phyloP scores from a whole-genome alignment of 2,329 filamentous ascomycete genomes.

The Pleurostoma richardsiae region DNA sequence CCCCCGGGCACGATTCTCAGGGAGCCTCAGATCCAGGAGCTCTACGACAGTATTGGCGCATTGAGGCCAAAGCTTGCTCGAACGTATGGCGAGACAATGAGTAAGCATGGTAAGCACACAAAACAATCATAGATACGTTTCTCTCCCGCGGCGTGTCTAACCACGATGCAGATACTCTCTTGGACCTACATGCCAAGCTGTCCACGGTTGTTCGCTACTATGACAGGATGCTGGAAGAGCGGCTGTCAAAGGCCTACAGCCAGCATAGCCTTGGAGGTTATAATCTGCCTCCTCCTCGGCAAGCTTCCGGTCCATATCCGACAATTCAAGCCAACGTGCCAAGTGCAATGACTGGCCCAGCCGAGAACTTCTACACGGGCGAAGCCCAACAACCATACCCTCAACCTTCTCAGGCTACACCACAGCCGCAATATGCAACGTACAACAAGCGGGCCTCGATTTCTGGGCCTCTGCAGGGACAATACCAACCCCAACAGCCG shows the following conservation, averaged over 20 bases:
- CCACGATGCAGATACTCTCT: slow-evolving; percentile 65
- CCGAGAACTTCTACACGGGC: slow-evolving; percentile 79
- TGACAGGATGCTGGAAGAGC: slow-evolving; percentile 95
- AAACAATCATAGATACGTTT: background rate
- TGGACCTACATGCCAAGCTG: slow-evolving; percentile 91
- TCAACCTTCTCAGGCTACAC: slow-evolving; percentile 37
- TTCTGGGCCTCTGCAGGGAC: slow-evolving; percentile 30
- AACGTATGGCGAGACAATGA: slow-evolving; percentile 98
- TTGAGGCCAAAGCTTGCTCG: slow-evolving; percentile 88
- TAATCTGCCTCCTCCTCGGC: slow-evolving; percentile 46
- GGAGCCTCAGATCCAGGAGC: slow-evolving; percentile 94
- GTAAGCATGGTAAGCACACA: slow-evolving; percentile 77
- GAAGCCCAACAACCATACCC: slow-evolving; percentile 53
- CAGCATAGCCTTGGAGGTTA: slow-evolving; percentile 71
- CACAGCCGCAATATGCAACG: slow-evolving; percentile 35
- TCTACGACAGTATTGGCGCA: slow-evolving; percentile 95
- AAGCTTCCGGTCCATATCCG: slow-evolving; percentile 63
- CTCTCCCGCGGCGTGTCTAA: slow-evolving; percentile 23
- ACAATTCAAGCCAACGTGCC: slow-evolving; percentile 54
- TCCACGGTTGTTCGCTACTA: slow-evolving; percentile 97
- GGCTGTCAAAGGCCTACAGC: slow-evolving; percentile 86
- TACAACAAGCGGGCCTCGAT: slow-evolving; percentile 38
- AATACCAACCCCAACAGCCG: slow-evolving; percentile 38
- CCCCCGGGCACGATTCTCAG: slow-evolving; percentile 93
- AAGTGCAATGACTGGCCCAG: slow-evolving; percentile 39